A percentile compares a stretch with the other conserved stretches of the same genome.
phyloP scores from a whole-genome alignment of 805 yeast genomes.

The Saccharomycopsis selenospora region DNA sequence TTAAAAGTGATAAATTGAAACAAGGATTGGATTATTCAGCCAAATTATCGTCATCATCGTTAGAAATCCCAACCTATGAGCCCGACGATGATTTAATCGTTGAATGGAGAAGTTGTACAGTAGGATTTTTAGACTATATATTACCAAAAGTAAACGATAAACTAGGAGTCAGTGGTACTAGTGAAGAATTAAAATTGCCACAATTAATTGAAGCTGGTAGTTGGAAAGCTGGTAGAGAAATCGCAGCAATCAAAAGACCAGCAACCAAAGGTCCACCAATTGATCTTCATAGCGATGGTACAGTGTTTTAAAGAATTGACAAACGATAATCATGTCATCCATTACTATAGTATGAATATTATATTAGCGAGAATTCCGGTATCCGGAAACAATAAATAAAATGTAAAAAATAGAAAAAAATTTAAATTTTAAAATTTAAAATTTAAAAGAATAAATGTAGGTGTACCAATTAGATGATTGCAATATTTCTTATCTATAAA shows the following conservation, averaged over 20 bases:
- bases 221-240: constrained; percentile 59
- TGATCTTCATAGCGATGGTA: constrained; percentile 55
- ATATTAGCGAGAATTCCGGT: too few relatives aligned
- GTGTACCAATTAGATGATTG: too few relatives aligned
- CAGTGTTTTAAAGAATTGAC: constrained; percentile 46
- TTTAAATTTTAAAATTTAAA: too few relatives aligned
- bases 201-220: constrained; percentile 63
- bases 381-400: too few relatives aligned
- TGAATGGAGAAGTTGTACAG: constrained; percentile 60
- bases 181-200: constrained; percentile 36
- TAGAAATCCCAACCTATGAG: constrained; percentile 40
- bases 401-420: too few relatives aligned
- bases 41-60: constrained; percentile 21
- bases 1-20: constrained; percentile 36
- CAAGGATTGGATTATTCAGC: constrained; percentile 34
- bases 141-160: constrained; percentile 45
- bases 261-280: constrained; percentile 55
- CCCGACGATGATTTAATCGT: constrained; percentile 56
- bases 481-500: too few relatives aligned
- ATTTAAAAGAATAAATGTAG: too few relatives aligned
- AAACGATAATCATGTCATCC: too few relatives aligned
- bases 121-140: constrained; percentile 47
- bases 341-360: too few relatives aligned
- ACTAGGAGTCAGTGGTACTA: constrained; percentile 29
- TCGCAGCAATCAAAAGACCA: constrained; percentile 46